Evolutionary conservation across 75 land plant species (phyloP).

Genomic region (Pinus taeda): DNA sequence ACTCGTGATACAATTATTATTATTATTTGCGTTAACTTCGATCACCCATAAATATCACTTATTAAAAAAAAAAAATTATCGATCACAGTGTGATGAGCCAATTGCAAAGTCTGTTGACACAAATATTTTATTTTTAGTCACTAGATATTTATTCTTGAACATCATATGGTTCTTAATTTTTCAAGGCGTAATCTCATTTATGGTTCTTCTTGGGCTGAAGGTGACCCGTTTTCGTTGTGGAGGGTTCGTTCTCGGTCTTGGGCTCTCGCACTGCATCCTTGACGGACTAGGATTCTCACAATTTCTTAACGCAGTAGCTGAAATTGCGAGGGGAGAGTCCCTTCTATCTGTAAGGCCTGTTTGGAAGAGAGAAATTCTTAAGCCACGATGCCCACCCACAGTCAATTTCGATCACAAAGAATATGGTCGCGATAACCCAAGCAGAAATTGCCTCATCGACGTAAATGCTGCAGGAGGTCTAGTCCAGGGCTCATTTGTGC

Average conservation of each 20-base stretch:
- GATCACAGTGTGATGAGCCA: too few relatives aligned
- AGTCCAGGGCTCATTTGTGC: not conserved
- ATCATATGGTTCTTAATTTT: too few relatives aligned
- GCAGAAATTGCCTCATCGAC: not conserved
- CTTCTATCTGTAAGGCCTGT: slow-evolving; percentile 8
- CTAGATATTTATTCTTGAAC: too few relatives aligned
- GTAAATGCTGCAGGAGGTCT: not conserved
- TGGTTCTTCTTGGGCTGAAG: slow-evolving; percentile 10
- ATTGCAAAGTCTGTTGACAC: too few relatives aligned
- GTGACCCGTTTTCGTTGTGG: slow-evolving; percentile 52
- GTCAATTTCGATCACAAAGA: not conserved
- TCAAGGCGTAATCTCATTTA: too few relatives aligned
- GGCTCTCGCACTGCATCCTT: slow-evolving; percentile 41
- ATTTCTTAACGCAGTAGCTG: slow-evolving; percentile 36
- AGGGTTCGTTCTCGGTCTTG: slow-evolving; percentile 42
- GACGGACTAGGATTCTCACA: slow-evolving; percentile 45
- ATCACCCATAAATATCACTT: too few relatives aligned
- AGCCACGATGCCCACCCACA: not conserved
- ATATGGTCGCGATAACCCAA: not conserved
- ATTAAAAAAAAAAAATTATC: too few relatives aligned
- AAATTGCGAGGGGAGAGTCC: slow-evolving; percentile 33
- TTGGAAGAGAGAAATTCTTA: not conserved
- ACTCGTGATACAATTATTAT: too few relatives aligned
- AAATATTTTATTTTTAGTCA: too few relatives aligned
- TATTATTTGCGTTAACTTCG: too few relatives aligned